Percentiles rank a stretch among this genome's conserved stretches.
Evolutionary conservation across 768 basidiomycete genomes (phyloP).

Genomic region (Boletus edulis): DNA sequence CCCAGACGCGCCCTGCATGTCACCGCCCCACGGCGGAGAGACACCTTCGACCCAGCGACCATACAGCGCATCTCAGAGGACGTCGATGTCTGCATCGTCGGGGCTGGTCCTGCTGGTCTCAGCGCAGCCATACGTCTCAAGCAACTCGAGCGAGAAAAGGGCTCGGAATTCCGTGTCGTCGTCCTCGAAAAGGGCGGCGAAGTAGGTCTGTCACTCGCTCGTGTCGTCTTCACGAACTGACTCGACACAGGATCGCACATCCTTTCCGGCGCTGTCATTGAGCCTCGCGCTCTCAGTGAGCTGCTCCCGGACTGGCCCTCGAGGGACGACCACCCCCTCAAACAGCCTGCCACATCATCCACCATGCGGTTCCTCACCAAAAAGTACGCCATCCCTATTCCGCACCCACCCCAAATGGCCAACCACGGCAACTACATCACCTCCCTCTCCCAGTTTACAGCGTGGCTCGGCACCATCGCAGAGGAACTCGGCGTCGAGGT

Average conservation of each 20-base stretch:
- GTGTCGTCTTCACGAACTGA: neutral
- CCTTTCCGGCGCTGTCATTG: conserved; percentile 93
- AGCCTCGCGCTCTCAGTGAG: conserved; percentile 88
- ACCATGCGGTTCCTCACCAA: conserved; percentile 84
- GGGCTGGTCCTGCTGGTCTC: conserved; percentile 92
- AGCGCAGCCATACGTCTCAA: conserved; percentile 95
- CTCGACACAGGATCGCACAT: conserved; percentile 78
- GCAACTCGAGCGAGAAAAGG: conserved; percentile 59
- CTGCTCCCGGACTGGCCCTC: conserved; percentile 84
- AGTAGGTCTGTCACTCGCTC: conserved; percentile 59
- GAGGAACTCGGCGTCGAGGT: conserved; percentile 90
- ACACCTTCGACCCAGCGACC: conserved; percentile 49
- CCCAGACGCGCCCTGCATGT: conserved; percentile 18
- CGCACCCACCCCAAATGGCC: conserved; percentile 96
- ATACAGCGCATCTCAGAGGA: conserved; percentile 86
- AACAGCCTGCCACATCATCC: conserved; percentile 72
- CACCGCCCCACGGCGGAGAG: conserved; percentile 21
- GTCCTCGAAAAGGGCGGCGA: conserved; percentile 95
- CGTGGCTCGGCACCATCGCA: conserved; percentile 86
- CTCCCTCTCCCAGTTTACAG: conserved; percentile 83
- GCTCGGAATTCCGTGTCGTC: conserved; percentile 80
- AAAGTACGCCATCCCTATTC: conserved; percentile 71
- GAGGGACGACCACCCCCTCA: conserved; percentile 69
- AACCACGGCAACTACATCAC: conserved; percentile 93
- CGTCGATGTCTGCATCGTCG: conserved; percentile 97